Conservation (phyloP, 805 yeast species). For the Spathaspora passalidarum region DNA sequence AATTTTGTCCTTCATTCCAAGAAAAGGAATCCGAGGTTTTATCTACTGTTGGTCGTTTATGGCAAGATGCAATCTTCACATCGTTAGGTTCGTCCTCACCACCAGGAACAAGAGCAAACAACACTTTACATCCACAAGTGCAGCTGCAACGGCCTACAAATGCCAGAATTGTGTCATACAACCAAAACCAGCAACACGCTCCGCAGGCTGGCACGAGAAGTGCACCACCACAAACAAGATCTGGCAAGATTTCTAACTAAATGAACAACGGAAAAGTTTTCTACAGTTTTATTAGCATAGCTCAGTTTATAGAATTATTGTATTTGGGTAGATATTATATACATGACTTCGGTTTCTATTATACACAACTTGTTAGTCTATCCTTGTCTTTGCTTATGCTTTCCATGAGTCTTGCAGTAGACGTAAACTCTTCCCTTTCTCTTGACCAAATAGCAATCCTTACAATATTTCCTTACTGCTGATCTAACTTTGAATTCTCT, state of each 20-base stretch:
- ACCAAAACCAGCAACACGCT: not conserved
- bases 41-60: slow-evolving; percentile 25
- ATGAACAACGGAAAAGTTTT: not conserved
- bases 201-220: not conserved
- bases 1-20: slow-evolving; percentile 29
- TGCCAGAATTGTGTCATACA: slow-evolving; percentile 5
- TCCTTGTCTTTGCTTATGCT: slow-evolving; percentile 93
- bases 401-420: slow-evolving; percentile 87
- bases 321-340: slow-evolving; percentile 1
- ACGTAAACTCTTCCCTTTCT: slow-evolving; percentile 94
- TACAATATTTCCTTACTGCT: slow-evolving; percentile 89
- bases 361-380: slow-evolving; percentile 17
- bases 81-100: slow-evolving; percentile 10
- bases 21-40: slow-evolving; percentile 29
- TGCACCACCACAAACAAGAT: not conserved
- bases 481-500: slow-evolving; percentile 91
- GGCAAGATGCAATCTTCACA: slow-evolving; percentile 39
- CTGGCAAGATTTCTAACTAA: not conserved
- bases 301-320: not conserved
- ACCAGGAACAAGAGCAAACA: slow-evolving; percentile 2
- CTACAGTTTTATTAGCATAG: not conserved
- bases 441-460: slow-evolving; percentile 85
- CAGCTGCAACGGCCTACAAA: slow-evolving; percentile 8
- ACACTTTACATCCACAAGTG: slow-evolving; percentile 8
- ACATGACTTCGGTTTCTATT: not conserved